Conservation (phyloP, 345 rosid species). For the Brassica cretica region DNA sequence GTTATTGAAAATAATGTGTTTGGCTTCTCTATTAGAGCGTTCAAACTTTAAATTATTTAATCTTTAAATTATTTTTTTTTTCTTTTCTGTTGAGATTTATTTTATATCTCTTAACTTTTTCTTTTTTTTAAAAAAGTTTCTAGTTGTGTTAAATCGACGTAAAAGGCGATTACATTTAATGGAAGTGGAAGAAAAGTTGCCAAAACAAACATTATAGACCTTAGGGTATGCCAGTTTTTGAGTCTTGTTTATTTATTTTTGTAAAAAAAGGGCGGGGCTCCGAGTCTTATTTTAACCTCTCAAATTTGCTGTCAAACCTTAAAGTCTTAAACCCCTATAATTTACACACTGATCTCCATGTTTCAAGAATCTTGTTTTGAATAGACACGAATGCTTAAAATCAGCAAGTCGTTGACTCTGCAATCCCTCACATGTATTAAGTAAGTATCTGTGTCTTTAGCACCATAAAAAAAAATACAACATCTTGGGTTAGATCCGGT, state of each 20-base stretch:
- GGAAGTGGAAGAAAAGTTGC: constrained; percentile 19
- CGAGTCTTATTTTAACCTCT: neutral
- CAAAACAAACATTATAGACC: constrained; percentile 10
- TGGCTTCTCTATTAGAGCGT: too few relatives aligned
- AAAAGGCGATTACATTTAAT: constrained; percentile 4
- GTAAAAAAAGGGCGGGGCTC: neutral
- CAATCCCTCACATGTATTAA: constrained; percentile 14
- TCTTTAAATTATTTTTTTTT: neutral
- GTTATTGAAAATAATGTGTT: too few relatives aligned
- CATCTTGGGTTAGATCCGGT: constrained; percentile 2
- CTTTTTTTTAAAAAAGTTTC: neutral
- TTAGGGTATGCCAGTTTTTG: constrained; percentile 20
- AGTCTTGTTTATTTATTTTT: constrained; percentile 19
- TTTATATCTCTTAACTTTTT: neutral
- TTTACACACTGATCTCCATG: constrained; percentile 3
- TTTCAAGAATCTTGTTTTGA: constrained; percentile 18
- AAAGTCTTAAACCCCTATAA: neutral
- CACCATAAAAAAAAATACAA: neutral
- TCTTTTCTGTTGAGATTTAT: neutral
- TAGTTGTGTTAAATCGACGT: constrained; percentile 10
- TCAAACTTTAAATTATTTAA: constrained; percentile 1
- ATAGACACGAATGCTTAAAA: constrained; percentile 6
- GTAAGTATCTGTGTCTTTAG: constrained; percentile 5
- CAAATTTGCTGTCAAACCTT: constrained; percentile 24
- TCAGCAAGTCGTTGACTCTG: constrained; percentile 26